Evolutionary conservation across 805 yeast genomes (phyloP).

Genomic region (Candida pini): DNA sequence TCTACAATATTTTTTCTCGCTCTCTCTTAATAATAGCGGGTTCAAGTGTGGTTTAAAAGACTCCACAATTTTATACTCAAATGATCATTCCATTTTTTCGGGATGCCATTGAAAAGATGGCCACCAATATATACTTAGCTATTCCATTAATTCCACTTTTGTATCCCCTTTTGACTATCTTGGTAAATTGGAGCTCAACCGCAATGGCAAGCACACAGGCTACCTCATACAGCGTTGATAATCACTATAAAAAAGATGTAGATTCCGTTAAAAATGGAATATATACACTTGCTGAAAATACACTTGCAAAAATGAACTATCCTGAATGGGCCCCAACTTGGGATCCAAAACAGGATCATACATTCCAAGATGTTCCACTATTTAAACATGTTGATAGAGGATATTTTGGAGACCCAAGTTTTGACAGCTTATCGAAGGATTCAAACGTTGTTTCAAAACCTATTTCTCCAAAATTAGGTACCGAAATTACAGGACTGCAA

Average conservation of each 20-base stretch:
- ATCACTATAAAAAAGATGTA: slow-evolving; percentile 43
- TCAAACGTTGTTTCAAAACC: slow-evolving; percentile 28
- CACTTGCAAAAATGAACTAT: slow-evolving; percentile 28
- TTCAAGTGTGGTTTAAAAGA: too few species aligned
- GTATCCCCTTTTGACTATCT: too few species aligned
- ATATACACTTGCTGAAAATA: slow-evolving; percentile 36
- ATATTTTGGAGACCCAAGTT: slow-evolving; percentile 50
- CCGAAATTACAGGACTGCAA: slow-evolving; percentile 55
- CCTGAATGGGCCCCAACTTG: slow-evolving; percentile 63
- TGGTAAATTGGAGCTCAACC: too few species aligned
- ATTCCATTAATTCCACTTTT: too few species aligned
- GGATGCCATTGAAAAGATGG: too few species aligned
- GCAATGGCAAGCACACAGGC: too few species aligned
- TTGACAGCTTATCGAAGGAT: slow-evolving; percentile 39
- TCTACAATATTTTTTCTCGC: too few species aligned
- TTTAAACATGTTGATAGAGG: slow-evolving; percentile 59
- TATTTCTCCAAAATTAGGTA: slow-evolving; percentile 65
- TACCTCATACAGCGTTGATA: too few species aligned
- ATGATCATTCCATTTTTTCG: too few species aligned
- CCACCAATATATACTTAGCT: too few species aligned
- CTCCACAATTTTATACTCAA: too few species aligned
- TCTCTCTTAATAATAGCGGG: too few species aligned
- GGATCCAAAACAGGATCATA: slow-evolving; percentile 49
- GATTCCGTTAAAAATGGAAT: slow-evolving; percentile 46
- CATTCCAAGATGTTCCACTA: slow-evolving; percentile 28